Base-by-base conservation (phyloP, 768 basidiomycete genomes). In the Lactifluus pinguis region DNA sequence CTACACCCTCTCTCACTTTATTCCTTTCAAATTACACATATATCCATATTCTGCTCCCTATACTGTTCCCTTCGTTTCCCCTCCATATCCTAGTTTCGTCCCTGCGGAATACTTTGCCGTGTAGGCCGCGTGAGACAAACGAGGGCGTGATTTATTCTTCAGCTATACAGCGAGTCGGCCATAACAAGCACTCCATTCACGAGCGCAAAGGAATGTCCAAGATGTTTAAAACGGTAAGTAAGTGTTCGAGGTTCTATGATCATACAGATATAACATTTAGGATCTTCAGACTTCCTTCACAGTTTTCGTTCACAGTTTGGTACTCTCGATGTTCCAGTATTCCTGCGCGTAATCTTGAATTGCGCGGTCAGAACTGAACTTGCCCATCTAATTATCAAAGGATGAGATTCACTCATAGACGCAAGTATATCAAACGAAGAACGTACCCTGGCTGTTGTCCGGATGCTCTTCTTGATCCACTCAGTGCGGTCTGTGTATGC, bases 311-410 rank as follows among this genome's bases (percentile, higher is more conserved):
- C 21, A 53, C n/a, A 64, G 17, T 56, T 58, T 64, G 59, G 55
- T 68, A 58, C 79, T 76, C 67, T 89, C 87, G 44, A 89, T 76
- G 70, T 87, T 89, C 87, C 87, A 89, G 72, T 85, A 88, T 68
- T 85, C 83, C 73, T 95, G 92, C 1, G 92, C 93, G 68, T 95
- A 95, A 71, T 93, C 89, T 66, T 84, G 83, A 69, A 97, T 95
- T 4, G 92, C 90, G 55, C 95, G 81, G 71, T 98, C 95, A 38
- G 89, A 91, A 72, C 92, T 93, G 78, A 98, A 98, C 69, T 94
- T 95, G 72, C 93, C 94, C 94, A 97, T 98, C 83, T 87, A 66
- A 52, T 59, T 36, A 61, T 36, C 15, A 29, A 53, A 29, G 29
- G 15, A 25, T 47, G 39, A 11, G 36, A 48, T 44, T 11, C 8